phyloP scores from a whole-genome alignment of 2,329 filamentous ascomycete species.

The Fusarium miscanthi region DNA sequence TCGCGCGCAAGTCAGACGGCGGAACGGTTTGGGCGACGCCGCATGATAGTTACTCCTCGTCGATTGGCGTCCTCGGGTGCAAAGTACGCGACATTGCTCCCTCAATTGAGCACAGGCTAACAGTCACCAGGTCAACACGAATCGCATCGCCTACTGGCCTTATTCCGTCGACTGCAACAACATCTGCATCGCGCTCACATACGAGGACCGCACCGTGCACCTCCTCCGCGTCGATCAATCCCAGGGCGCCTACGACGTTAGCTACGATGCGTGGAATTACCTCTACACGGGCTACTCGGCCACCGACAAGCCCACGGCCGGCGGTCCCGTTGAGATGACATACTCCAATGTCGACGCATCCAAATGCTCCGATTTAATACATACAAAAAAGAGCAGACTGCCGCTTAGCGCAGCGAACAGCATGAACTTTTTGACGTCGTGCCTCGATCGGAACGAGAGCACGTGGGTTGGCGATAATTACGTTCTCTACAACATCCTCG shows the following conservation, averaged over 20 bases:
- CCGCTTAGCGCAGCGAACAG: slow-evolving; percentile 61
- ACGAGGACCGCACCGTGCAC: slow-evolving; percentile 62
- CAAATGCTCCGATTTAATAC: slow-evolving; percentile 61
- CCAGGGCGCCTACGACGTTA: slow-evolving; percentile 67
- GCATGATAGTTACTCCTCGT: slow-evolving; percentile 68
- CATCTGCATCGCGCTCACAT: slow-evolving; percentile 65
- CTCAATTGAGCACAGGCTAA: background rate
- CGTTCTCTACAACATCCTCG: slow-evolving; percentile 63
- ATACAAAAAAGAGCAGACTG: slow-evolving; percentile 53
- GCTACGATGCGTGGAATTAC: slow-evolving; percentile 72
- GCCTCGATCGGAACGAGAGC: slow-evolving; percentile 52
- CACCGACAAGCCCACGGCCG: slow-evolving; percentile 56
- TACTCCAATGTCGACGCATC: slow-evolving; percentile 57
- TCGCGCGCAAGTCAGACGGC: slow-evolving; percentile 9
- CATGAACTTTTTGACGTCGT: slow-evolving; percentile 64
- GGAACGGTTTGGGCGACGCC: slow-evolving; percentile 58
- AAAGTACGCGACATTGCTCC: slow-evolving; percentile 48
- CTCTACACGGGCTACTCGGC: slow-evolving; percentile 63
- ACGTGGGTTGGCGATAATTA: slow-evolving; percentile 62
- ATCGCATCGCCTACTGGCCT: slow-evolving; percentile 72
- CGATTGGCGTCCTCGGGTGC: slow-evolving; percentile 69
- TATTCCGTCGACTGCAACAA: slow-evolving; percentile 64
- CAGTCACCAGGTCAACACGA: slow-evolving; percentile 58
- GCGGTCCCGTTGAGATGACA: slow-evolving; percentile 61
- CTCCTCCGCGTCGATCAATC: slow-evolving; percentile 70